Conservation (phyloP, 805 yeast species). For the Teunomyces cretensis region DNA sequence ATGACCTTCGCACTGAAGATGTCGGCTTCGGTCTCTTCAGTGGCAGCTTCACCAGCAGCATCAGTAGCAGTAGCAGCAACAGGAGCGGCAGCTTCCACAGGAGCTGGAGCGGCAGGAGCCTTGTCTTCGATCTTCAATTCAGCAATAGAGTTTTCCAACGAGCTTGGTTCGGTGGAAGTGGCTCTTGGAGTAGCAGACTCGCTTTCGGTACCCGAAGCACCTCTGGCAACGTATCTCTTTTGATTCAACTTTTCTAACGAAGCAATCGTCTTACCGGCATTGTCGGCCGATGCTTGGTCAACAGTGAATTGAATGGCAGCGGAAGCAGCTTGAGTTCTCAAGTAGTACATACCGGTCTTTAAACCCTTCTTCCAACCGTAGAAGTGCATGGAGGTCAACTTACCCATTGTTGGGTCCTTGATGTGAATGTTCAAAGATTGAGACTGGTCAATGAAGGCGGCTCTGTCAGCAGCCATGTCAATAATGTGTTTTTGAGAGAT, state of each 20-base stretch:
- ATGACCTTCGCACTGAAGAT: conserved; percentile 90
- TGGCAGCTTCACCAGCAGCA: conserved; percentile 15
- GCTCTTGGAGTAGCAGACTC: conserved; percentile 16
- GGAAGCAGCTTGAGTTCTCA: conserved; percentile 92
- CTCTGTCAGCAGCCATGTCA: conserved; percentile 48
- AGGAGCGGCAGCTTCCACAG: too few species aligned
- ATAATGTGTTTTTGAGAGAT: conserved; percentile 57
- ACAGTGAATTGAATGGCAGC: conserved; percentile 88
- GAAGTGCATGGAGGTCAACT: conserved; percentile 96
- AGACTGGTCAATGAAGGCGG: conserved; percentile 85
- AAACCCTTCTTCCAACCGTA: conserved; percentile 98
- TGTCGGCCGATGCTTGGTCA: conserved; percentile 42
- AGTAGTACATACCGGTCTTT: conserved; percentile 97
- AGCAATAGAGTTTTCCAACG: conserved; percentile 47
- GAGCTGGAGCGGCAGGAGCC: conserved; percentile 5
- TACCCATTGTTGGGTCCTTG: conserved; percentile 91
- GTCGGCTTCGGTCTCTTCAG: conserved; percentile 53
- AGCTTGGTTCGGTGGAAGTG: conserved; percentile 39
- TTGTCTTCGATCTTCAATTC: conserved; percentile 39
- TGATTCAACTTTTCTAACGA: conserved; percentile 38
- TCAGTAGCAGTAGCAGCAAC: conserved; percentile 17
- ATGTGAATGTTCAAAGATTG: conserved; percentile 90
- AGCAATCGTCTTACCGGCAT: conserved; percentile 41
- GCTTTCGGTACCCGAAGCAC: conserved; percentile 10
- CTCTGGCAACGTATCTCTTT: conserved; percentile 34